Evolutionary conservation across 2,329 filamentous ascomycete genomes (phyloP).

Genomic region (Colletotrichum tamarilloi): DNA sequence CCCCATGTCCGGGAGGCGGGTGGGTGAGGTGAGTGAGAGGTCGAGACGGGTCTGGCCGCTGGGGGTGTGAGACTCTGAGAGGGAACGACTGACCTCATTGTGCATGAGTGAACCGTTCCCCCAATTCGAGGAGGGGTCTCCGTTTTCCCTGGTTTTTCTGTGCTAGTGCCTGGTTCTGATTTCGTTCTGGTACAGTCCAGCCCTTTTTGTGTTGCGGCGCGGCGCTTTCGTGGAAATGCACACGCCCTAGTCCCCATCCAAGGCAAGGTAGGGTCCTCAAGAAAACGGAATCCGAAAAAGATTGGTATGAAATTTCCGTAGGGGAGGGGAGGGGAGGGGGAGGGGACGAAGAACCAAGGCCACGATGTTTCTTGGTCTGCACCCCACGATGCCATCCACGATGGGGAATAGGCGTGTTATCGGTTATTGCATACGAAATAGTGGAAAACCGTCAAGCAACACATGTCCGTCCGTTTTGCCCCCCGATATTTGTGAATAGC

Average conservation of each 20-base stretch:
- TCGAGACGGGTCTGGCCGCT: background rate
- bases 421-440: constrained; percentile 7
- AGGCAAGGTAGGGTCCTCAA: background rate
- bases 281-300: background rate
- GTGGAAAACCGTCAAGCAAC: background rate
- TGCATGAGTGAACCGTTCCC: constrained; percentile 21
- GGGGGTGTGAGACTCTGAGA: no score
- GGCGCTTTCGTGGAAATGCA: background rate
- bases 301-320: no score
- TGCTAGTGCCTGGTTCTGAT: no score
- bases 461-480: background rate
- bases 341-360: background rate
- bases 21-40: constrained; percentile 26
- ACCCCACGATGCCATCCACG: background rate
- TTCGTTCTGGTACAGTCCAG: no score
- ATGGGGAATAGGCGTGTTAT: background rate
- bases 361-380: background rate
- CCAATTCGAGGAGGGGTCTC: background rate
- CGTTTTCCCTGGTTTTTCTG: constrained; percentile 3
- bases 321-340: no score
- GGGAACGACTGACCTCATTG: constrained; percentile 23
- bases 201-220: background rate
- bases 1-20: background rate
- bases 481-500: background rate
- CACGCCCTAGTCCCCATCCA: background rate